Conservation (phyloP, 805 yeast species). For the Lipomyces yamanashiensis region DNA sequence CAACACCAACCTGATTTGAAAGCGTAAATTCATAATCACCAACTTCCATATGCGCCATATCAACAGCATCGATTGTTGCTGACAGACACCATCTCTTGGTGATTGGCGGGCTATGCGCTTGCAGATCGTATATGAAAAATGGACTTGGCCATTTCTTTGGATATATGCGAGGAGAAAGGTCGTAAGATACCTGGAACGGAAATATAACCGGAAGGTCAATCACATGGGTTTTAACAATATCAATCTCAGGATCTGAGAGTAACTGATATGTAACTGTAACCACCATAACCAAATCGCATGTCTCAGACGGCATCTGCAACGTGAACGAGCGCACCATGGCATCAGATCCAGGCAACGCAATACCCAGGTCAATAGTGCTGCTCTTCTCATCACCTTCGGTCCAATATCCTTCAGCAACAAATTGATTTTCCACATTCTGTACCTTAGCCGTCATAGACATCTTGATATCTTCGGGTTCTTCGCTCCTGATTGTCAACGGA, state of each 20-base stretch:
- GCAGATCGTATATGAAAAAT: conserved; percentile 42
- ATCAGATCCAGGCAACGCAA: neutral
- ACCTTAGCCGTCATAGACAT: conserved; percentile 11
- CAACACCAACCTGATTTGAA: conserved; percentile 35
- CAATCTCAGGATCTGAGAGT: conserved; percentile 30
- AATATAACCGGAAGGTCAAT: conserved; percentile 42
- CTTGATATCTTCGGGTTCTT: conserved; percentile 25
- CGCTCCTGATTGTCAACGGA: conserved; percentile 24
- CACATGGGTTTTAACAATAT: conserved; percentile 19
- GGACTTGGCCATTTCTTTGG: conserved; percentile 47
- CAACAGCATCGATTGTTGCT: conserved; percentile 41
- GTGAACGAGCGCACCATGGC: neutral
- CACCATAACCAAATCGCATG: conserved; percentile 28
- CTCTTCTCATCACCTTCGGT: neutral
- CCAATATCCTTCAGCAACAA: neutral
- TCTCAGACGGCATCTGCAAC: conserved; percentile 22
- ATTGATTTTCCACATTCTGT: conserved; percentile 24
- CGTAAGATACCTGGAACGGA: conserved; percentile 48
- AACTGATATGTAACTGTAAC: conserved; percentile 28
- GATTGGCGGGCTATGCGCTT: conserved; percentile 42
- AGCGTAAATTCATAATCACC: conserved; percentile 37
- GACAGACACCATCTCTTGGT: conserved; percentile 45
- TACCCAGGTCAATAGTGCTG: conserved; percentile 12
- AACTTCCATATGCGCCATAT: conserved; percentile 38
- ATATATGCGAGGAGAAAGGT: conserved; percentile 45